Percentiles rank a stretch among this genome's conserved stretches.
Evolutionary conservation across 2,329 filamentous ascomycete species (phyloP).

Genomic region (Tothia fuscella): DNA sequence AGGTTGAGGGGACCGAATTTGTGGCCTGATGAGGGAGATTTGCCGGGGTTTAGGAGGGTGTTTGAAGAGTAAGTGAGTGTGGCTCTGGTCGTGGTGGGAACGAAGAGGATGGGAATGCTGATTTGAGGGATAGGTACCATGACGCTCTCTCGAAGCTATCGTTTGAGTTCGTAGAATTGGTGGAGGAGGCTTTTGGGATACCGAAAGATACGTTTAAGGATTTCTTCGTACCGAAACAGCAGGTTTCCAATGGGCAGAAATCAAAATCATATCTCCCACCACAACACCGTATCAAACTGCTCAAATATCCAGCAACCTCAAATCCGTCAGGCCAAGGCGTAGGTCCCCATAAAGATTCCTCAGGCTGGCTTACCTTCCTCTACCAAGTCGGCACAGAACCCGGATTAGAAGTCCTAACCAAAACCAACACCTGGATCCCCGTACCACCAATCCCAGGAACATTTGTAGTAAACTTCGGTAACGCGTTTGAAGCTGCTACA

Average conservation of each 20-base stretch:
- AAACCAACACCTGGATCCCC: constrained; percentile 37
- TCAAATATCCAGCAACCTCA: constrained; percentile 36
- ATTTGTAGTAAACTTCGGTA: constrained; percentile 46
- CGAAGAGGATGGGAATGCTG: not conserved
- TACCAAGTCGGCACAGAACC: constrained; percentile 43
- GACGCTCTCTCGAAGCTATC: constrained; percentile 38
- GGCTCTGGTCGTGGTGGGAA: constrained; percentile 6
- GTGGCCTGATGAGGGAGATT: constrained; percentile 20
- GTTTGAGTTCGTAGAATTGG: constrained; percentile 42
- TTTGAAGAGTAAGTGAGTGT: constrained; percentile 16
- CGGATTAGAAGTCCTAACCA: constrained; percentile 41
- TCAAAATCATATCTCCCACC: constrained; percentile 16
- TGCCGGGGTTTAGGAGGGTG: constrained; percentile 23
- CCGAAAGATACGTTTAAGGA: constrained; percentile 36
- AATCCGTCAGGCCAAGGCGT: constrained; percentile 37
- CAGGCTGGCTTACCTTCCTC: constrained; percentile 53
- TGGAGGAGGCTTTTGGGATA: constrained; percentile 43
- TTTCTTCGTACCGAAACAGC: constrained; percentile 25
- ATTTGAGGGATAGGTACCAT: constrained; percentile 33
- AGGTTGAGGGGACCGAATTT: constrained; percentile 27
- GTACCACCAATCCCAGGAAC: constrained; percentile 36
- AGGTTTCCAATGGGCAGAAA: not conserved
- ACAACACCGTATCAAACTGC: constrained; percentile 48
- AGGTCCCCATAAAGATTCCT: constrained; percentile 51
- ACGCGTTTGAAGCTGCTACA: constrained; percentile 47